Percentiles rank a stretch among this genome's conserved stretches.
These are phyloP conservation scores for Lumnitzera racemosa DNA, from an alignment of 345 rosid genomes.

Conservation along the genomic window DNA sequence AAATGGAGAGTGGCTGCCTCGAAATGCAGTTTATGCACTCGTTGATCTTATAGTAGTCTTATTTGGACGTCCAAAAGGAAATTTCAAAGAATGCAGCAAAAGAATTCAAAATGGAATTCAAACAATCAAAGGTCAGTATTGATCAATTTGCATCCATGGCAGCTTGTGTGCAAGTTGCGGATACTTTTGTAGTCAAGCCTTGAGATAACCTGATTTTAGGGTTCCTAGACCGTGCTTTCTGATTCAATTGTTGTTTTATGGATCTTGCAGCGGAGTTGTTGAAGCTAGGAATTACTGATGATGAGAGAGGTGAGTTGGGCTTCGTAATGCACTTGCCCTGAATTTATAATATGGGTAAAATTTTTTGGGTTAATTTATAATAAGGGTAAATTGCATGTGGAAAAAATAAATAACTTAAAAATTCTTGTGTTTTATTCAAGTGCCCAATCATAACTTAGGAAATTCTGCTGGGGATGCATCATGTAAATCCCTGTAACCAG, in stretches of 20 bases:
- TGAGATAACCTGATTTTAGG: not conserved
- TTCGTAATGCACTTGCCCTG: no score
- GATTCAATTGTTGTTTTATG: constrained; percentile 14
- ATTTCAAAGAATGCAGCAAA: constrained; percentile 83
- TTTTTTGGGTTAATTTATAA: not conserved
- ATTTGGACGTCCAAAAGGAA: constrained; percentile 91
- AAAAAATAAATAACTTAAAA: no score
- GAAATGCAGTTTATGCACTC: constrained; percentile 78
- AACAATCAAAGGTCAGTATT: constrained; percentile 53
- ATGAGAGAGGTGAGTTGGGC: constrained; percentile 49
- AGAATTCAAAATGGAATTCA: constrained; percentile 86
- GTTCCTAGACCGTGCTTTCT: not conserved
- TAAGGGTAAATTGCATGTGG: no score
- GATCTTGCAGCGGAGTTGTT: constrained; percentile 65
- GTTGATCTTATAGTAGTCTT: constrained; percentile 89
- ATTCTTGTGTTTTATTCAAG: no score
- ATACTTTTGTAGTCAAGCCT: not conserved
- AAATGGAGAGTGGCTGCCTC: constrained; percentile 94
- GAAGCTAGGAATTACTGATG: constrained; percentile 83
- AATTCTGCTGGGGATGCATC: no score
- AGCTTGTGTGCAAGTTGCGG: not conserved
- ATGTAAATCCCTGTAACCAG: no score
- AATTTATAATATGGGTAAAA: not conserved
- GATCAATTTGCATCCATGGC: not conserved
- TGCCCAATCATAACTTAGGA: no score